Evolutionary conservation across 202 grass and related monocot genomes (phyloP).

Genomic region (Miscanthus sacchariflorus): DNA sequence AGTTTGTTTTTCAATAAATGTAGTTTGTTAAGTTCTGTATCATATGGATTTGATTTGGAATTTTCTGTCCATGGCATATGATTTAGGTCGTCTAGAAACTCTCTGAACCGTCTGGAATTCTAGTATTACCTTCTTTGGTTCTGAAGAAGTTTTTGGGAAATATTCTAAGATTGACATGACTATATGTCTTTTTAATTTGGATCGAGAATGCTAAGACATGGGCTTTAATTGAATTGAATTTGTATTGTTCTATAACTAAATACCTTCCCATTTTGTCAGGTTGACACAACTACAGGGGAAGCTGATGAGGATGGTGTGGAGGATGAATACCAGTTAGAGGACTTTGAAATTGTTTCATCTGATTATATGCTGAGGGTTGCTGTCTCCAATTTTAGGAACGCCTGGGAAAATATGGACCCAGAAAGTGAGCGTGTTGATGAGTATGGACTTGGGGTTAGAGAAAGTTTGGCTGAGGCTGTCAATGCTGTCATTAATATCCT

Average conservation of each 20-base stretch:
- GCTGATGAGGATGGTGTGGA: slow-evolving; percentile 84
- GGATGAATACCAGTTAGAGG: slow-evolving; percentile 88
- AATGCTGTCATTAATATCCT: slow-evolving; percentile 71
- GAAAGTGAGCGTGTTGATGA: slow-evolving; percentile 74
- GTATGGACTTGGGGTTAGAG: slow-evolving; percentile 77
- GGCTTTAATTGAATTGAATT: not conserved
- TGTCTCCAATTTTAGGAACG: slow-evolving; percentile 84
- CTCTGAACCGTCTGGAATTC: slow-evolving; percentile 15
- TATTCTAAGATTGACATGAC: slow-evolving; percentile 20
- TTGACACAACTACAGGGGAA: slow-evolving; percentile 70
- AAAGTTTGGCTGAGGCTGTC: slow-evolving; percentile 81
- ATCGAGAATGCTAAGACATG: not conserved
- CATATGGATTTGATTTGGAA: slow-evolving; percentile 9
- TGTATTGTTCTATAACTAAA: slow-evolving; percentile 28
- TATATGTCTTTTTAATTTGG: not conserved
- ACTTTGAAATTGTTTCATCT: slow-evolving; percentile 69
- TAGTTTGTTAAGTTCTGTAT: slow-evolving; percentile 34
- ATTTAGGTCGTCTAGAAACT: not conserved
- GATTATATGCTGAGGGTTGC: slow-evolving; percentile 83
- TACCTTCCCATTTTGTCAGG: slow-evolving; percentile 52
- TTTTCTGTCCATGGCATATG: not conserved
- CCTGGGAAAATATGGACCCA: slow-evolving; percentile 78
- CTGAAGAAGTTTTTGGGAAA: not conserved
- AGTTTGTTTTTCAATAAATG: slow-evolving; percentile 24
- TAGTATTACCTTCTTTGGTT: not conserved